phyloP scores from a whole-genome alignment of 2,329 filamentous ascomycete species.

The Sporothrix protearum region DNA sequence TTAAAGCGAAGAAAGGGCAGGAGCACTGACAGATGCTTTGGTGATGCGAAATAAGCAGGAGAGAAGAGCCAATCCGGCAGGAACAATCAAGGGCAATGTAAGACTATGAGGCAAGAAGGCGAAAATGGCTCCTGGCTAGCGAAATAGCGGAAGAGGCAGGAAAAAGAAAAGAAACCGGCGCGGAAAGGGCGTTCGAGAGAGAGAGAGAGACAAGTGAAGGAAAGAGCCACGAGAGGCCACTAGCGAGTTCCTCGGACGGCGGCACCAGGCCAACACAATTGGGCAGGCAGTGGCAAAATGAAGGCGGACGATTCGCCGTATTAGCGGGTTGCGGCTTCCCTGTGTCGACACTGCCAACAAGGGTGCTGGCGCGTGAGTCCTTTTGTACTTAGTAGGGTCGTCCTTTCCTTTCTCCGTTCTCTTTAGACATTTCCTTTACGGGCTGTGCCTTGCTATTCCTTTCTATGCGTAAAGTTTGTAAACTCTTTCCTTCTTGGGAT shows the following conservation, averaged over 20 bases:
- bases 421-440: background rate
- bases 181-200: background rate
- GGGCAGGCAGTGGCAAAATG: slow-evolving; percentile 18
- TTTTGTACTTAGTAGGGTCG: slow-evolving; percentile 15
- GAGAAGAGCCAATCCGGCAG: background rate
- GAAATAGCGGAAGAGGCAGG: slow-evolving; percentile 5
- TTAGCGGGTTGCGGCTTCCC: slow-evolving; percentile 14
- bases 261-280: slow-evolving; percentile 14
- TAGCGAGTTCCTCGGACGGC: background rate
- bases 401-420: background rate
- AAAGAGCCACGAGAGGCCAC: background rate
- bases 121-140: background rate
- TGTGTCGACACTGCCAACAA: background rate
- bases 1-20: background rate
- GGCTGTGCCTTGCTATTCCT: background rate
- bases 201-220: background rate
- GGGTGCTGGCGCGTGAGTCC: slow-evolving; percentile 7
- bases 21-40: background rate
- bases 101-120: background rate
- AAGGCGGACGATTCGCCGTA: background rate
- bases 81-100: background rate
- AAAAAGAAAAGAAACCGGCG: background rate
- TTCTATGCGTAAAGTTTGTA: background rate
- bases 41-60: background rate
- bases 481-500: background rate